Conservation (phyloP, 371 early-diverging fungal species). For the Chytridium lagenaria region DNA sequence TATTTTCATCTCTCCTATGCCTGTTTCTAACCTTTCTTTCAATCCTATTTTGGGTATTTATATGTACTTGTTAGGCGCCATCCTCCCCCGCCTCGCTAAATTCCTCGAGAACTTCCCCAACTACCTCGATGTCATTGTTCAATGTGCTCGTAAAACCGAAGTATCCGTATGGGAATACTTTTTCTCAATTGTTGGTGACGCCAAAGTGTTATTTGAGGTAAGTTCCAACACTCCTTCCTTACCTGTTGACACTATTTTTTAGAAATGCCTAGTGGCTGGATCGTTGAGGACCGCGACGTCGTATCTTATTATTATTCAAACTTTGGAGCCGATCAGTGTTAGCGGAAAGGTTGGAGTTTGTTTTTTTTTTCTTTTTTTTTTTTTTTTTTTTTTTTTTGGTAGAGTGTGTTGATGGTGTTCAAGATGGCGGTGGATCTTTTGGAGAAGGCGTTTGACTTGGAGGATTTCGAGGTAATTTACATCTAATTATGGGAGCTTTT, state of each 20-base stretch:
- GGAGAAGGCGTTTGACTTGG: slow-evolving; percentile 73
- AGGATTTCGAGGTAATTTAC: slow-evolving; percentile 72
- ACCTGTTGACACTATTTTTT: slow-evolving; percentile 5
- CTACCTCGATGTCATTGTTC: slow-evolving; percentile 81
- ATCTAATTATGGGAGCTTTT: background rate
- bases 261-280: slow-evolving; percentile 74
- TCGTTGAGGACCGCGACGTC: slow-evolving; percentile 81
- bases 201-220: slow-evolving; percentile 80
- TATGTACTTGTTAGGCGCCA: slow-evolving; percentile 51
- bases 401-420: too few species aligned
- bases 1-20: background rate
- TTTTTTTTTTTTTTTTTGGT: background rate
- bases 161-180: slow-evolving; percentile 87
- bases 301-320: slow-evolving; percentile 84
- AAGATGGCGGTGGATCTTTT: slow-evolving; percentile 70
- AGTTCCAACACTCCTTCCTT: background rate
- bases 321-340: slow-evolving; percentile 72
- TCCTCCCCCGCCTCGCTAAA: slow-evolving; percentile 70
- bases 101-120: slow-evolving; percentile 78
- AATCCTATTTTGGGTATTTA: background rate
- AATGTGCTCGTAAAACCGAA: slow-evolving; percentile 90
- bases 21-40: background rate
- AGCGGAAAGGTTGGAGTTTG: slow-evolving; percentile 62
- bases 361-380: background rate
- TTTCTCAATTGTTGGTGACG: slow-evolving; percentile 80